Base-by-base conservation (phyloP, 1,284 basidiomycete species). In the Sphagnurus paluster region DNA sequence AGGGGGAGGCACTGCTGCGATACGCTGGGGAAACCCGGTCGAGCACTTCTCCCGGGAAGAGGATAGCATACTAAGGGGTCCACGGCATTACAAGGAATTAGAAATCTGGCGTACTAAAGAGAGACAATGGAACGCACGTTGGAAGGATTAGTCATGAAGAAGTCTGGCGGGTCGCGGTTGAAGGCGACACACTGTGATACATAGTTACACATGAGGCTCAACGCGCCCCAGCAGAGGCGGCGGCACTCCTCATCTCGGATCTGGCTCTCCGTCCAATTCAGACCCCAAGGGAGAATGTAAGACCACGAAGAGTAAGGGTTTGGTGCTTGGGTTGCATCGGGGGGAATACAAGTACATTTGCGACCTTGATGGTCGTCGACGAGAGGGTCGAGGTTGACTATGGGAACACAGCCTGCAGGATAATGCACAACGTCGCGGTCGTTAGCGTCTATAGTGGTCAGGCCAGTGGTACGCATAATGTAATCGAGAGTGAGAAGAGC, bases 171-270 rank as follows among this genome's bases (percentile, higher is more conserved):
- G 35, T 77, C 72, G 47, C 74, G 72, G 48, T 79, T 74, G 61
- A 84, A 79, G 2, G 81, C 81, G 23, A 80, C 77, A 56, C 82
- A 83, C 54, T 83, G 81, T 16, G 80, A 76, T 20, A 80, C 79
- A 58, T 84, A 80, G 46, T 73, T 77, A 6, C 84, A 79, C 39
- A 82, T 74, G 23, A 90, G 73, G 49, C 75, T 75, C 41, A 90
- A 72, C 16, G 87, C 77, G 49, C 77, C 76, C 87, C 87, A 90
- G 57, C 82, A 86, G 20, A 90, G 66, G 26, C 87, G 68, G 24
- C 87, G 75, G 44, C 77, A 80, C 56, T 87, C 83, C 59, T 90
- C 87, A 45, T 77, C 77, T 38, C 75, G 70, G 33, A 77, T 72
- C 54, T 87, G 76, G 2, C 68, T 65, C 2, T 68, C 59, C 1